Evolutionary conservation across 306 rosid species (phyloP), one percentile per base, ranked within the genome.

Genomic region (Prunus davidiana): DNA sequence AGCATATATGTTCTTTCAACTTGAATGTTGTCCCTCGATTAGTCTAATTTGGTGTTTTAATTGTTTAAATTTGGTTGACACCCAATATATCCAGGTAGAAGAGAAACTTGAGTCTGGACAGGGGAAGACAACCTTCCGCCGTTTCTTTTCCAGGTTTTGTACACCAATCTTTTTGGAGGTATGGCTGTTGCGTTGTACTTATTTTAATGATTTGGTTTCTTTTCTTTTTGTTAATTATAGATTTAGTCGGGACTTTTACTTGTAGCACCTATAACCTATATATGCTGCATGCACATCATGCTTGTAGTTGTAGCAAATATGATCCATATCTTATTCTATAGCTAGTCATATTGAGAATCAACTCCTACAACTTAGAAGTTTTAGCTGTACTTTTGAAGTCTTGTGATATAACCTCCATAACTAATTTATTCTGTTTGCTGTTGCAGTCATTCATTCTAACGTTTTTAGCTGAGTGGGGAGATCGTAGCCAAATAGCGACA

Each of bases 401-500:
- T 73, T 67, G 18, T 57, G 63, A 34, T 32, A 52, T 71, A 15
- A 66, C 54, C 30, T 52, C 47, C 64, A 5, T 9, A 8, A 14
- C 82, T 84, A 72, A 80, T 47, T 58, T 32, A 43, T 28, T 16
- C 2, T 79, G 46, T 72, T 73, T n/a, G 51, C 62, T 24, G 67
- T 77, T 84, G 89, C 91, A 93, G 99, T 88, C 99, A 46, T 96
- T 96, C 56, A 76, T 93, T 78, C 84, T 96, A 76, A 96, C 99
- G 56, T 96, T 96, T 82, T 91, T 96, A 68, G 99, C 99, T 10
- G 99, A 96, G 85, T 96, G 99, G 99, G 99, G 99, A 5, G 99
- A 96, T 79, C 99, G 98, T 22, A 96, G 99, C 89, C 99, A 96
- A 85, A 96, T 96, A 79, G 99, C 99, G 1, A 96, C 99, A 56